These are phyloP conservation scores for Hypoxylon sp. DNA, from an alignment of 2,329 filamentous ascomycete species.

Conservation along the genomic window DNA sequence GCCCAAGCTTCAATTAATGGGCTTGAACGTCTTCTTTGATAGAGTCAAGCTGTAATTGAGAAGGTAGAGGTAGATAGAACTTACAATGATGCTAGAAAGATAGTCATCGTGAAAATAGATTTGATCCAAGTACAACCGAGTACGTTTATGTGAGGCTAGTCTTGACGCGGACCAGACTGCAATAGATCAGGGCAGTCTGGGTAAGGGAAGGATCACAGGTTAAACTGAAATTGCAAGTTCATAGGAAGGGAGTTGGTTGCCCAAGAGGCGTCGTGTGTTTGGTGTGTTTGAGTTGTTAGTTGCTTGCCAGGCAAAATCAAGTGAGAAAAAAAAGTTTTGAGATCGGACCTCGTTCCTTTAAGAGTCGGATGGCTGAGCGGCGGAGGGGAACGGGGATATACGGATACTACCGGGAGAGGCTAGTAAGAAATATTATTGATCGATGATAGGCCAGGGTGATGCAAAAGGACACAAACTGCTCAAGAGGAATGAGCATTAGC, in stretches of 20 bases:
- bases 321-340: slow-evolving; percentile 40
- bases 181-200: slow-evolving; percentile 27
- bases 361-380: slow-evolving; percentile 35
- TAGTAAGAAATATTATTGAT: slow-evolving; percentile 39
- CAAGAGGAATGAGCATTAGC: slow-evolving; percentile 22
- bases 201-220: slow-evolving; percentile 7
- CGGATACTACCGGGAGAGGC: slow-evolving; percentile 38
- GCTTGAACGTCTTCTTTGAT: not conserved
- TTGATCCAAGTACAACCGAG: slow-evolving; percentile 8
- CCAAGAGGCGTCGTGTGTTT: slow-evolving; percentile 12
- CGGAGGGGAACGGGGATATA: slow-evolving; percentile 37
- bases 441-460: slow-evolving; percentile 38
- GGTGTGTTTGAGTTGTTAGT: slow-evolving; percentile 4
- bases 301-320: slow-evolving; percentile 17
- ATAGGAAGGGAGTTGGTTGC: slow-evolving; percentile 31
- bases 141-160: slow-evolving; percentile 16
- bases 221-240: slow-evolving; percentile 41
- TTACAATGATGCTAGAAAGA: slow-evolving; percentile 67
- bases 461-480: slow-evolving; percentile 33
- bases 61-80: slow-evolving; percentile 43
- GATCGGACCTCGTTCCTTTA: slow-evolving; percentile 41
- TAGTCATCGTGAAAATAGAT: slow-evolving; percentile 60
- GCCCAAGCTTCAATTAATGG: not conserved
- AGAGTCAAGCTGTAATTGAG: not conserved
- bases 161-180: slow-evolving; percentile 26